Evolutionary conservation across 768 basidiomycete species (phyloP), one percentile per base, ranked within the genome.

Genomic region (Tremella mesenterica): DNA sequence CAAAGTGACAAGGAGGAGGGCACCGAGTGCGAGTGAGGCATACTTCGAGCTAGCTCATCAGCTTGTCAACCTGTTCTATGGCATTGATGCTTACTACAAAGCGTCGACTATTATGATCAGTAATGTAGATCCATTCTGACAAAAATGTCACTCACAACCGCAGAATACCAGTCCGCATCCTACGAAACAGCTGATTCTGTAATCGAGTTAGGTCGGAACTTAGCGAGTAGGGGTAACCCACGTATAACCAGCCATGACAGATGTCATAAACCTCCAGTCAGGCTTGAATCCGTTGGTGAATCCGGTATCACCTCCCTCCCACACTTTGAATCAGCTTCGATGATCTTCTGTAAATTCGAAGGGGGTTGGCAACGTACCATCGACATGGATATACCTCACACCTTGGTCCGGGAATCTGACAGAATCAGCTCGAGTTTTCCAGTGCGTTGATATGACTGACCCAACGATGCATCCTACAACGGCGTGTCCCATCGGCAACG

Each of bases 191-290:
- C 67, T 69, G 9, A 8, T 9, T 20, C 34, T 5, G 8, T 14
- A n/a, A n/a, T n/a, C n/a, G n/a, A n/a, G n/a, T n/a, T n/a, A n/a
- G n/a, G n/a, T n/a, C n/a, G n/a, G n/a, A n/a, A n/a, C n/a, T n/a
- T n/a, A n/a, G n/a, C n/a, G n/a, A n/a, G n/a, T n/a, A n/a, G n/a
- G n/a, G n/a, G n/a, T n/a, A 1, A 47, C 66, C 50, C 39, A 68
- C 66, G 63, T 46, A 39, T 69, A 69, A 1, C 67, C 67, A 2
- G 67, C 67, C 14, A 61, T 54, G 16, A 69, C 36, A 3, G 67
- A 60, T 0, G 57, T 23, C 12, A 44, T 29, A n/a, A 45, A 38
- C 8, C 48, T 18, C 38, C 38, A 41, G 14, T 41, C 52, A 3
- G 55, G 63, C 36, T 60, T 49, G n/a, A 26, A 36, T 20, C 39